A percentile compares a stretch with the other conserved stretches of the same genome.
Conservation (phyloP, 192 early-diverging fungal species). For the Geranomyces michiganensis region DNA sequence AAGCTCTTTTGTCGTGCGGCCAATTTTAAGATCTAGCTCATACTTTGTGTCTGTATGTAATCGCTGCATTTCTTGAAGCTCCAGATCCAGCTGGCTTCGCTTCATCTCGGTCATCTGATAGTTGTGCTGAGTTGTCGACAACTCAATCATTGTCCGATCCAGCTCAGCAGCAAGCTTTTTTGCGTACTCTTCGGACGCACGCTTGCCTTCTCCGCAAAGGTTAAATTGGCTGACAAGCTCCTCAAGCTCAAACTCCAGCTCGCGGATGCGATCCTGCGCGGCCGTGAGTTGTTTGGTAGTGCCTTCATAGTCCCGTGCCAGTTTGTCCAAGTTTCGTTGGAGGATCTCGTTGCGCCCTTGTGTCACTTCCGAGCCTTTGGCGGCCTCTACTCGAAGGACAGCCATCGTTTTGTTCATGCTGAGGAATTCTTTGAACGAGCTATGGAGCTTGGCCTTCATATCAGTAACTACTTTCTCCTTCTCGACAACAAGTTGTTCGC, state of each 20-base stretch:
- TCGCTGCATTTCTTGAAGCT: conserved; percentile 35
- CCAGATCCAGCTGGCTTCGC: conserved; percentile 36
- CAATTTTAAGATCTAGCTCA: conserved; percentile 40
- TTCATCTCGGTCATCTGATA: conserved; percentile 28
- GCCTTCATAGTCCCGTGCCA: conserved; percentile 56
- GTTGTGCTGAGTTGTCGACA: conserved; percentile 27
- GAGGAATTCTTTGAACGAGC: conserved; percentile 58
- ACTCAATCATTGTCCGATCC: conserved; percentile 36
- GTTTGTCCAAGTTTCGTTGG: conserved; percentile 55
- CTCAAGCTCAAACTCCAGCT: conserved; percentile 61
- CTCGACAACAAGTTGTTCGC: conserved; percentile 37
- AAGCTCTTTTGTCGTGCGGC: conserved; percentile 35
- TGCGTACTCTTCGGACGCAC: conserved; percentile 41
- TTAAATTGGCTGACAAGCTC: conserved; percentile 57
- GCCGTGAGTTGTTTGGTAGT: conserved; percentile 49
- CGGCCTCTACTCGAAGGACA: conserved; percentile 50
- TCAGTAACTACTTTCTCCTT: conserved; percentile 35
- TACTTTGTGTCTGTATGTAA: conserved; percentile 34
- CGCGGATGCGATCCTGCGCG: conserved; percentile 36
- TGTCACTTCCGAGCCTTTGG: conserved; percentile 50
- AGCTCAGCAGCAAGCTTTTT: conserved; percentile 42
- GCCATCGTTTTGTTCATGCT: conserved; percentile 55
- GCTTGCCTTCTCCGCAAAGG: conserved; percentile 47
- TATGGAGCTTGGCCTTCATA: conserved; percentile 54
- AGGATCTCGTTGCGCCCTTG: conserved; percentile 54